A percentile compares a stretch with the other conserved stretches of the same genome.
Evolutionary conservation across 352 stramenopile genomes (phyloP).

Genomic region (Phytophthora macrochlamydospora): DNA sequence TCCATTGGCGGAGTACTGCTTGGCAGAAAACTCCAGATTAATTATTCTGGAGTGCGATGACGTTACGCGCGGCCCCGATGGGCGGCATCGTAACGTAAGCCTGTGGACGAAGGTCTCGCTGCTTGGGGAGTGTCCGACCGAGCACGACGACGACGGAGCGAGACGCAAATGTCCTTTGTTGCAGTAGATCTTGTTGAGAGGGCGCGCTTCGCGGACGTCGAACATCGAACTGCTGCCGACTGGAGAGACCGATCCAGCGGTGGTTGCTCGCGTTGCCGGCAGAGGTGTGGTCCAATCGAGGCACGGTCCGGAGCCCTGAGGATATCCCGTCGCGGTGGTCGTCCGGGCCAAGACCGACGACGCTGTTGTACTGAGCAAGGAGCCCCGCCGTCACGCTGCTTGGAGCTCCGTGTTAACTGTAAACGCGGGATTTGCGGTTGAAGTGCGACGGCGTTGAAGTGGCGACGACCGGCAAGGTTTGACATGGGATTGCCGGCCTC

Average conservation of each 20-base stretch:
- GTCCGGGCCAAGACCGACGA: neutral
- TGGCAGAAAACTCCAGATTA: too few relatives aligned
- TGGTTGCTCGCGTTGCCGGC: too few relatives aligned
- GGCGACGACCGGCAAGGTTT: neutral
- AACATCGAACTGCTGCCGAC: too few relatives aligned
- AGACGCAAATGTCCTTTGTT: neutral
- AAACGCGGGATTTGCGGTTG: neutral
- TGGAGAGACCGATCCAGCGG: too few relatives aligned
- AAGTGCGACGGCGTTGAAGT: neutral
- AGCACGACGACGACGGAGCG: neutral
- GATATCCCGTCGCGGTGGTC: too few relatives aligned
- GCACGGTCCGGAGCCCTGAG: too few relatives aligned
- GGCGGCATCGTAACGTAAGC: constrained; percentile 2
- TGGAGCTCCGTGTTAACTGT: neutral
- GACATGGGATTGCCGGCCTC: neutral
- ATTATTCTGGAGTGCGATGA: neutral
- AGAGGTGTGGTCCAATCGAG: too few relatives aligned
- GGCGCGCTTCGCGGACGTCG: too few relatives aligned
- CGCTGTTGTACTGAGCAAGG: neutral
- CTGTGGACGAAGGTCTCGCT: neutral
- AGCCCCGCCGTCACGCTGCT: neutral
- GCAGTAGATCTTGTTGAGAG: neutral
- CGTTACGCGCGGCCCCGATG: neutral
- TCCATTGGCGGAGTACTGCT: too few relatives aligned
- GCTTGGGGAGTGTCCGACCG: neutral